Conservation (phyloP, 2,329 filamentous ascomycete species). For the Scleromitrula shiraiana region DNA sequence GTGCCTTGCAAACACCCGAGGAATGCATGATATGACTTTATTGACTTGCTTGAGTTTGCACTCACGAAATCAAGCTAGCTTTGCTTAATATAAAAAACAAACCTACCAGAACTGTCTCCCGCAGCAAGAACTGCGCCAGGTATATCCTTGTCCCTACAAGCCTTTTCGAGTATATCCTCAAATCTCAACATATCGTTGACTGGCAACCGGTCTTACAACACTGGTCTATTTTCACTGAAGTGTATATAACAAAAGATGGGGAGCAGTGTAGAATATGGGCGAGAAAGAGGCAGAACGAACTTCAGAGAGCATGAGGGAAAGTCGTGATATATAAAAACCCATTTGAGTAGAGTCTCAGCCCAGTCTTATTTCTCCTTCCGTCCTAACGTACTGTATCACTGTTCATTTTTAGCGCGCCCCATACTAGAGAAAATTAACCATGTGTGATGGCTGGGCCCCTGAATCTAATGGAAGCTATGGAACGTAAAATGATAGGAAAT, state of each 20-base stretch:
- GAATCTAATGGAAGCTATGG: too few species aligned
- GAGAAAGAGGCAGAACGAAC: background rate
- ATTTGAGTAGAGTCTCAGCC: background rate
- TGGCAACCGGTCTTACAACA: too few species aligned
- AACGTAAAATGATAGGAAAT: too few species aligned
- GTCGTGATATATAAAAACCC: background rate
- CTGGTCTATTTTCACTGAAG: too few species aligned
- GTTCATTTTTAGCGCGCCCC: too few species aligned
- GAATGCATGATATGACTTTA: background rate
- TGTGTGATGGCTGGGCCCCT: too few species aligned
- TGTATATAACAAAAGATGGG: too few species aligned
- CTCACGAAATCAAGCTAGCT: background rate
- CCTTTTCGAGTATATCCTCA: conserved; percentile 17
- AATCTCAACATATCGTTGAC: conserved; percentile 14
- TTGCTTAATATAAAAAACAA: background rate
- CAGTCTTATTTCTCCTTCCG: background rate
- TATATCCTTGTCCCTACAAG: conserved; percentile 15
- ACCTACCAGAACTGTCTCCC: conserved; percentile 16
- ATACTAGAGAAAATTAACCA: too few species aligned
- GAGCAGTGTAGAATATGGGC: too few species aligned
- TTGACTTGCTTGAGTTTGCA: background rate
- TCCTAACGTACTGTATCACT: too few species aligned
- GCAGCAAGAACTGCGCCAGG: conserved; percentile 18
- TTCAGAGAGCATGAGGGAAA: background rate
- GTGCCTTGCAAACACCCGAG: background rate